Conservation (phyloP, 208 protist genomes). For the Trichomonas vaginalis region DNA sequence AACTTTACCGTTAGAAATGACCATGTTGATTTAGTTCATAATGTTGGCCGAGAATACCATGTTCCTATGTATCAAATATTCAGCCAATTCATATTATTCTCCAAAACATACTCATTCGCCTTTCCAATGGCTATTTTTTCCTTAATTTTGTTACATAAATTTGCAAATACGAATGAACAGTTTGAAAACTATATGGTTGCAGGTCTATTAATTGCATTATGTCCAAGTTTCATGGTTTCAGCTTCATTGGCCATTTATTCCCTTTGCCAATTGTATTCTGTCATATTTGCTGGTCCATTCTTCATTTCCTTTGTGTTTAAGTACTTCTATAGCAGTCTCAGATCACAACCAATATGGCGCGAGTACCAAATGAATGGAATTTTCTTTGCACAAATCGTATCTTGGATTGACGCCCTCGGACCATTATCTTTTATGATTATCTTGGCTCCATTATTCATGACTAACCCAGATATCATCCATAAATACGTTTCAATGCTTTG, state of each 20-base stretch:
- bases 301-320: background rate
- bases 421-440: background rate
- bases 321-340: background rate
- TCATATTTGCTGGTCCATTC: background rate
- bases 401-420: background rate
- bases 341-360: background rate
- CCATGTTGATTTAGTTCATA: background rate
- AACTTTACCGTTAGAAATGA: background rate
- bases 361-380: conserved; percentile 15
- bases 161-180: background rate
- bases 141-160: background rate
- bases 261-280: background rate
- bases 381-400: background rate
- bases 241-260: background rate
- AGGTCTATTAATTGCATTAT: background rate
- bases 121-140: background rate
- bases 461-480: background rate
- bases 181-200: background rate
- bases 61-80: background rate
- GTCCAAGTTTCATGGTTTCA: background rate
- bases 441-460: background rate
- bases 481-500: background rate
- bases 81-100: background rate
- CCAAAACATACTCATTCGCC: background rate
- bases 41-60: background rate